Percentiles rank a stretch among this genome's conserved stretches.
Conservation (phyloP, 306 rosid species). For the Quercus agrifolia region DNA sequence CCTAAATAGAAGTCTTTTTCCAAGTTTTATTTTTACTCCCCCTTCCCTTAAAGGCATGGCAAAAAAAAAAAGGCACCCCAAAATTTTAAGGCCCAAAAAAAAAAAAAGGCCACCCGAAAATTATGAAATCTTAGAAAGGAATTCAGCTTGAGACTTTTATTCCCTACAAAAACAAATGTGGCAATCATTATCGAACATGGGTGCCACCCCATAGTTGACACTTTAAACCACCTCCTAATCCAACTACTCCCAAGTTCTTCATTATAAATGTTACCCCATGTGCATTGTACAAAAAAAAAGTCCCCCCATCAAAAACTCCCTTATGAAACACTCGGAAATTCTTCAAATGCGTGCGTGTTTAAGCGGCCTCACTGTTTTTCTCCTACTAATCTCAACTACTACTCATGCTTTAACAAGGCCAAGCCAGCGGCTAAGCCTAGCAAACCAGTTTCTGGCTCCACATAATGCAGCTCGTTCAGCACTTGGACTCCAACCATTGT, state of each 20-base stretch:
- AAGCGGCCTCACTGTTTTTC: slow-evolving; percentile 10
- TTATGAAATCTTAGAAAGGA: too few relatives aligned
- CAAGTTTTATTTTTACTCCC: too few relatives aligned
- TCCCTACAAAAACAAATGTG: slow-evolving; percentile 18
- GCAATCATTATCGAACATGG: slow-evolving; percentile 81
- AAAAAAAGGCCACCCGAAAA: background rate
- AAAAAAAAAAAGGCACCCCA: too few relatives aligned
- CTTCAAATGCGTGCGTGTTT: slow-evolving; percentile 18
- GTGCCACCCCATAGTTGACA: slow-evolving; percentile 70
- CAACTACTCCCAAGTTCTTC: slow-evolving; percentile 14
- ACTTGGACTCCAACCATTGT: slow-evolving; percentile 39
- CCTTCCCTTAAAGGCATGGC: too few relatives aligned
- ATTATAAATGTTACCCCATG: slow-evolving; percentile 11
- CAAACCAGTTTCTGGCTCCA: slow-evolving; percentile 55
- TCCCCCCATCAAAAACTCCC: background rate
- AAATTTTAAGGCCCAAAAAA: too few relatives aligned
- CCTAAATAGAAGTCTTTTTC: too few relatives aligned
- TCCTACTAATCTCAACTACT: slow-evolving; percentile 22
- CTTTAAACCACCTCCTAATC: slow-evolving; percentile 10
- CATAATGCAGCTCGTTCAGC: slow-evolving; percentile 58
- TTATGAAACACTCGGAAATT: background rate
- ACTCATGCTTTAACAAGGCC: slow-evolving; percentile 10
- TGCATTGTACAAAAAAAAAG: background rate
- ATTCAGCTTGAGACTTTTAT: background rate
- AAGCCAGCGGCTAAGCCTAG: slow-evolving; percentile 5